Evolutionary conservation across 2,329 filamentous ascomycete genomes (phyloP), one percentile per base, ranked within the genome.

Genomic region (Colletotrichum incanum): DNA sequence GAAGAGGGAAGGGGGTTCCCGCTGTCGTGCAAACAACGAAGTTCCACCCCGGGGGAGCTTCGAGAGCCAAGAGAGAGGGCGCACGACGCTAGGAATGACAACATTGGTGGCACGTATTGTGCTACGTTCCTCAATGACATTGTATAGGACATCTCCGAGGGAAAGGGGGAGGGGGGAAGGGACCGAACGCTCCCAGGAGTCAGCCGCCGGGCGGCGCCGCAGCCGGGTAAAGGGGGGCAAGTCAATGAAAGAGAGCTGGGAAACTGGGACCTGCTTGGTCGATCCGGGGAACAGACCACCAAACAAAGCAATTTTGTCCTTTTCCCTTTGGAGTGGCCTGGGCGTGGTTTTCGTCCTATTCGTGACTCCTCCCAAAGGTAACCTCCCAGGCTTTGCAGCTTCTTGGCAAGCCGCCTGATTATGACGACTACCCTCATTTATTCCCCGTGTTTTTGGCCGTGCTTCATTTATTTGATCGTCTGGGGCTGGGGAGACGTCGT

Each of bases 111-210:
- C 37, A 3, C n/a, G 5, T 37, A 47, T 56, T n/a, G n/a, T n/a
- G 18, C 12, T 31, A 14, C 61, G 39, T 69, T 65, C 62, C 39
- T 14, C 9, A 58, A 9, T 56, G 28, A 12, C 64, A 12, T 3
- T 45, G 65, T 56, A 31, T 52, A 28, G 52, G 45, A 54, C 37
- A 62, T 71, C 58, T 68, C 65, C 37, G 65, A 67, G 58, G 58
- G 63, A 47, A 39, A 34, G 37, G 6, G 37, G 3, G 31, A 3
- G 14, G 43, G n/a, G 8, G 31, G 14, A 12, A n/a, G 31, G 26
- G 28, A 12, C n/a, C 12, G 31, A 49, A 47, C 31, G 23, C 11
- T 61, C 8, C 4, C 20, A 23, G 31, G 8, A 34, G 23, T 37
- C 43, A 12, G 43, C 31, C 59, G 43, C 43, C 20, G n/a, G 59